Percentiles rank a stretch among this genome's conserved stretches.
Evolutionary conservation across 2,329 filamentous ascomycete species (phyloP).

Genomic region (Helminthosporium solani): DNA sequence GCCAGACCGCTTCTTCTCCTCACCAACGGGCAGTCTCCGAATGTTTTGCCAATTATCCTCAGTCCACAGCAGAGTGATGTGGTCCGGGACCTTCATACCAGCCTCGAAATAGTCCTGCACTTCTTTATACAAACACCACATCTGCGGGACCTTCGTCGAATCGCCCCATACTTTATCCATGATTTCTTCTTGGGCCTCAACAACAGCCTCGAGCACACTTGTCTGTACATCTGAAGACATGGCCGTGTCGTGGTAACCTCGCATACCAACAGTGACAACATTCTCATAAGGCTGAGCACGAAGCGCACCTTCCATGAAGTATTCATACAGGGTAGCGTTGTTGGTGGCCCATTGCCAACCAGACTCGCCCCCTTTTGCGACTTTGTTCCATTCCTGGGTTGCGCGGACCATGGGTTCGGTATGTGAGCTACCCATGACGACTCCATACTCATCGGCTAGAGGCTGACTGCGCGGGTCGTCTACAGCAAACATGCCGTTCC

Average conservation of each 20-base stretch:
- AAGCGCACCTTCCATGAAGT: constrained; percentile 66
- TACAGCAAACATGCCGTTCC: constrained; percentile 70
- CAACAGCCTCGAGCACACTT: constrained; percentile 60
- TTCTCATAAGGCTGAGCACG: constrained; percentile 66
- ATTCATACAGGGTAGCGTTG: constrained; percentile 66
- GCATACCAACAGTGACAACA: constrained; percentile 68
- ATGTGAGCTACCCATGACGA: constrained; percentile 72
- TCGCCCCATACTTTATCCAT: constrained; percentile 57
- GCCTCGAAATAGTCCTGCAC: constrained; percentile 68
- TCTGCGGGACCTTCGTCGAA: constrained; percentile 60
- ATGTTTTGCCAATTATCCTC: constrained; percentile 72
- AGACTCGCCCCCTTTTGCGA: constrained; percentile 50
- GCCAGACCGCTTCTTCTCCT: constrained; percentile 60
- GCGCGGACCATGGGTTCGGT: constrained; percentile 69
- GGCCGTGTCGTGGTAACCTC: constrained; percentile 67
- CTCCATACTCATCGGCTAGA: constrained; percentile 70
- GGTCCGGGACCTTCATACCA: constrained; percentile 63
- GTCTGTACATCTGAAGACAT: constrained; percentile 60
- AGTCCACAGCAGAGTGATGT: constrained; percentile 67
- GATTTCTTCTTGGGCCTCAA: constrained; percentile 61
- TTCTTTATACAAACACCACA: constrained; percentile 75
- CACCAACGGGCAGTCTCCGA: constrained; percentile 59
- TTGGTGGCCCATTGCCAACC: constrained; percentile 71
- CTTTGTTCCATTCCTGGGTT: constrained; percentile 53
- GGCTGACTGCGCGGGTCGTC: constrained; percentile 69